Conservation (phyloP, 192 early-diverging fungal genomes). For the Endogone sp. region DNA sequence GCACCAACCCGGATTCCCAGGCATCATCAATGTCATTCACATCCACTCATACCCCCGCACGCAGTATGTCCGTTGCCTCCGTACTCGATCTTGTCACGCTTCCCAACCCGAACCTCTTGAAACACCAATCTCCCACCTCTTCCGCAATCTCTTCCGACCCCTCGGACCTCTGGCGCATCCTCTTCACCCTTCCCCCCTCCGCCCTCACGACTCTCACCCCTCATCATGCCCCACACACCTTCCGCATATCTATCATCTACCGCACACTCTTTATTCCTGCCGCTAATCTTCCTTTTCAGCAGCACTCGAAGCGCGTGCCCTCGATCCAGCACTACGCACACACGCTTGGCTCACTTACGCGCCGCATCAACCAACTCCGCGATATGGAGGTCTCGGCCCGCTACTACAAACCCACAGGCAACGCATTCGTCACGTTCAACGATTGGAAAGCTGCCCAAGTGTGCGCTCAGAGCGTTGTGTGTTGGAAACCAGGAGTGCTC, state of each 20-base stretch:
- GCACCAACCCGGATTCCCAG: no score
- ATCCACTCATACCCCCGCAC: no score
- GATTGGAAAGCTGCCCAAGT: conserved; percentile 51
- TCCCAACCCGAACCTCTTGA: not conserved
- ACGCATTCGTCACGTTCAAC: conserved; percentile 59
- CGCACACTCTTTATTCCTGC: not conserved
- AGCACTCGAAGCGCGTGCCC: not conserved
- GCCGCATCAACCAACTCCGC: conserved; percentile 34
- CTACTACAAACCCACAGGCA: conserved; percentile 46
- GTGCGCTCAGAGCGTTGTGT: conserved; percentile 49
- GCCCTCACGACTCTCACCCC: not conserved
- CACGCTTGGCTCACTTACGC: not conserved
- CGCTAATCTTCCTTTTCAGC: not conserved
- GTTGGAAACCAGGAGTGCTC: conserved; percentile 44
- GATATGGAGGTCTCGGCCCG: conserved; percentile 24
- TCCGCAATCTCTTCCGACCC: not conserved
- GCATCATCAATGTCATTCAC: no score
- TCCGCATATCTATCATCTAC: not conserved
- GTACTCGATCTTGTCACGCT: not conserved
- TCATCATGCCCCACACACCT: not conserved
- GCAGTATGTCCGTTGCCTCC: not conserved
- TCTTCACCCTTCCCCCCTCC: not conserved
- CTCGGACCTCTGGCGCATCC: not conserved
- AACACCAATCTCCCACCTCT: not conserved
- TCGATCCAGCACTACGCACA: conserved; percentile 10